Evolutionary conservation across 495 filamentous ascomycete genomes (phyloP), one percentile per base, ranked within the genome.

Genomic region (Hypoxylon intermedium): DNA sequence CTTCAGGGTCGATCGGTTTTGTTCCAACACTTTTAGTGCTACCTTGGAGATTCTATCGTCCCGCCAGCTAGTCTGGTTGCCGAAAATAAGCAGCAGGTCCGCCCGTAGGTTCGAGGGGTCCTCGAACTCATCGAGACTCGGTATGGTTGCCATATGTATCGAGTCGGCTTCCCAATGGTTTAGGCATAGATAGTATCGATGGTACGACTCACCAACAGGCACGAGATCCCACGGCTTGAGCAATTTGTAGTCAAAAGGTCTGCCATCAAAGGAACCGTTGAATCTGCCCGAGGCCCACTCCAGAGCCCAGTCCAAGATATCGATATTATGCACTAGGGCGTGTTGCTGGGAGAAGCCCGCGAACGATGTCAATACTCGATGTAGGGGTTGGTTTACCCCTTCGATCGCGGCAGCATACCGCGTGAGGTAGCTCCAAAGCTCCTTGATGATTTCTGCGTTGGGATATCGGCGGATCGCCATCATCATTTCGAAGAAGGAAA

Each of bases 241-340:
- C 50, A 71, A 55, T 4, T 65, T 68, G 37, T 71, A 71, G 37
- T 71, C 68, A 37, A 71, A 71, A 1, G 68, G 53, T n/a, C 58
- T 63, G 6, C 62, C 65, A 20, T 71, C 68, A 16, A 71, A 71
- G 23, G 48, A 66, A 31, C 65, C 60, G 37, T 68, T 64, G 34
- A 63, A 65, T 43, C 63, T 57, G 19, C 40, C 38, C 24, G 68
- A 71, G 1, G 68, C 52, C 52, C 63, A 67, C 11, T 58, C 58
- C 28, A 68, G 50, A 0, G 61, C 62, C 68, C 68, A 71, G 43
- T 67, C 62, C 15, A 68, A 23, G 30, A 67, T 58, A 9, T 54
- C 56, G 28, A 60, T 33, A 11, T 66, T 71, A 26, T 71, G 53
- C 13, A 60, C 65, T 18, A 67, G 37, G 20, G 43, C 58, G 18